Conservation (phyloP, 1,284 basidiomycete genomes). For the Heimioporus retisporus region DNA sequence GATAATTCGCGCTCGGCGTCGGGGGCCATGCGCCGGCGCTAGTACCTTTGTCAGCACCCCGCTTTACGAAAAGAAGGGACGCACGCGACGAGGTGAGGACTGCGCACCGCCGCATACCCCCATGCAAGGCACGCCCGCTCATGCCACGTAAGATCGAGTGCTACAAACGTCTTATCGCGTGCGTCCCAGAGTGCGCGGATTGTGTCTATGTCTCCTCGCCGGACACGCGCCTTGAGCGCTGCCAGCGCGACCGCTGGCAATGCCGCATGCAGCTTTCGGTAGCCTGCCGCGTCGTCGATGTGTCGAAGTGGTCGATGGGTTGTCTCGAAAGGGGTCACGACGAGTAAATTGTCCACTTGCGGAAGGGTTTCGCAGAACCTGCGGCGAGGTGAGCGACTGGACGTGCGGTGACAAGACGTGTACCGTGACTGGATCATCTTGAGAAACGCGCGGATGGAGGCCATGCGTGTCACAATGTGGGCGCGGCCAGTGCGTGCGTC, state of each 20-base stretch:
- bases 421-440: slow-evolving; percentile 86
- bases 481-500: slow-evolving; percentile 77
- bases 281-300: slow-evolving; percentile 75
- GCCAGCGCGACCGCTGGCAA: slow-evolving; percentile 78
- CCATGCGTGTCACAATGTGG: slow-evolving; percentile 82
- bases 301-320: slow-evolving; percentile 74
- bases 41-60: slow-evolving; percentile 3
- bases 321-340: slow-evolving; percentile 74
- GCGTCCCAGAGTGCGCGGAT: slow-evolving; percentile 78
- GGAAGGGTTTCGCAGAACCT: slow-evolving; percentile 81
- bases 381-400: neutral
- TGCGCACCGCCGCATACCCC: slow-evolving; percentile 84
- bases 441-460: slow-evolving; percentile 76
- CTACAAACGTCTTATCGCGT: slow-evolving; percentile 78
- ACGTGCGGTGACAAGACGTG: too few relatives aligned
- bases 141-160: slow-evolving; percentile 84
- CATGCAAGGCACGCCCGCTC: slow-evolving; percentile 77
- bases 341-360: slow-evolving; percentile 74
- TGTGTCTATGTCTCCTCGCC: slow-evolving; percentile 74
- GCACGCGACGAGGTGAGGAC: slow-evolving; percentile 77
- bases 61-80: slow-evolving; percentile 41
- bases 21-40: slow-evolving; percentile 86
- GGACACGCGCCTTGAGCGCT: slow-evolving; percentile 75
- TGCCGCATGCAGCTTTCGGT: slow-evolving; percentile 79
- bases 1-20: slow-evolving; percentile 81